phyloP scores from a whole-genome alignment of 2,329 filamentous ascomycete species.

The Zymoseptoria brevis region DNA sequence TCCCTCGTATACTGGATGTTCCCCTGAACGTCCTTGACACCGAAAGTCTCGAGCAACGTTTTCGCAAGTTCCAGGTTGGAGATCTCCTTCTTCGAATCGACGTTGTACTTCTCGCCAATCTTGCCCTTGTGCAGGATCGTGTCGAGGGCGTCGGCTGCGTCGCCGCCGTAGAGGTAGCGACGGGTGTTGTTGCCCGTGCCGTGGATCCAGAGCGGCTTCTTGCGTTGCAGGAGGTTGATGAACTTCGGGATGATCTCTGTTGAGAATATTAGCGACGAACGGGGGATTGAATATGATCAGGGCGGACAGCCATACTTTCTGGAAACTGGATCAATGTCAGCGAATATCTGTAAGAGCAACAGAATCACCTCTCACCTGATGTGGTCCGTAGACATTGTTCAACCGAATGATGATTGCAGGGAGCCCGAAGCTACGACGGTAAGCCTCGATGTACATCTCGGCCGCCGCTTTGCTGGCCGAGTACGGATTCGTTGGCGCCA shows the following conservation, averaged over 20 bases:
- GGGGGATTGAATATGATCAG: not conserved
- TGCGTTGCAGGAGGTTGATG: constrained; percentile 60
- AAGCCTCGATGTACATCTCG: constrained; percentile 59
- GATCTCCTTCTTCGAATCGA: constrained; percentile 69
- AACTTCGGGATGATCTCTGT: constrained; percentile 80
- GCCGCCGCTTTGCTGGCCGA: constrained; percentile 33
- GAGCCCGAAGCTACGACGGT: constrained; percentile 73
- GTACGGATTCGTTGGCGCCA: constrained; percentile 68
- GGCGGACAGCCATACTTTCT: constrained; percentile 11
- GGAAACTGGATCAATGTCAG: constrained; percentile 18
- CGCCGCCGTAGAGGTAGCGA: constrained; percentile 69
- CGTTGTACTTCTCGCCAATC: constrained; percentile 72
- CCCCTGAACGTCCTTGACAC: constrained; percentile 46
- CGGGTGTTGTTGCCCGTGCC: constrained; percentile 68
- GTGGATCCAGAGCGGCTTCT: constrained; percentile 62
- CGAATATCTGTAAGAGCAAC: constrained; percentile 6
- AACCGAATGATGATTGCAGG: constrained; percentile 72
- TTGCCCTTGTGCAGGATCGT: constrained; percentile 72
- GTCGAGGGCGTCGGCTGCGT: constrained; percentile 75
- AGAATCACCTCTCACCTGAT: constrained; percentile 53
- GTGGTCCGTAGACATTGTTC: constrained; percentile 80
- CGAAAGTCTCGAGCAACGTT: constrained; percentile 56
- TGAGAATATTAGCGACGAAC: not conserved
- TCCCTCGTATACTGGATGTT: constrained; percentile 71
- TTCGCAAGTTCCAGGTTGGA: constrained; percentile 64